Percentiles rank a stretch among this genome's conserved stretches.
Evolutionary conservation across 2,329 filamentous ascomycete genomes (phyloP).

Genomic region (Falciphora oryzae): DNA sequence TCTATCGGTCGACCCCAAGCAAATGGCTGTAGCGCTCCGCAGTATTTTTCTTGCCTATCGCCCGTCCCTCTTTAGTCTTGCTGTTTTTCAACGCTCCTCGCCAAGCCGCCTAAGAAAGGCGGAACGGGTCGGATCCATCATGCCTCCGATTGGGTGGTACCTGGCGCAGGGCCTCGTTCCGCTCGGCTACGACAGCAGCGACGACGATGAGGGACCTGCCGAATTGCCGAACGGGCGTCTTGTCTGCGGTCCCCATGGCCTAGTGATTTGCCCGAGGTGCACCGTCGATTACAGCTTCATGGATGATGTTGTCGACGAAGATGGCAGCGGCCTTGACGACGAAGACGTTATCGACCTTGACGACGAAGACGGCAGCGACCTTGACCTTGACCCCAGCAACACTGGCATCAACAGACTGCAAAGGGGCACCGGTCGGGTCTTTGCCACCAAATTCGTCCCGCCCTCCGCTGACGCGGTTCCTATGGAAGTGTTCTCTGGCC

Average conservation of each 20-base stretch:
- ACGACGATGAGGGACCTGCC: constrained; percentile 28
- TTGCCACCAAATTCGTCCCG: constrained; percentile 27
- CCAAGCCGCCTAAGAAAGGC: too few species aligned
- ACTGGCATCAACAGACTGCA: background rate
- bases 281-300: constrained; percentile 31
- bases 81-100: constrained; percentile 1
- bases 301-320: constrained; percentile 15
- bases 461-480: constrained; percentile 18
- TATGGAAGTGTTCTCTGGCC: constrained; percentile 22
- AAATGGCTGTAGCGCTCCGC: too few species aligned
- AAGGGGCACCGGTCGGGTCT: constrained; percentile 26
- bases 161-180: constrained; percentile 22
- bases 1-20: too few species aligned
- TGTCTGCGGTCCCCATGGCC: constrained; percentile 28
- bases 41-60: background rate
- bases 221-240: constrained; percentile 29
- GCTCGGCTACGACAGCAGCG: constrained; percentile 21
- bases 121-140: constrained; percentile 1
- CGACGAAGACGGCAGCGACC: background rate
- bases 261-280: constrained; percentile 27
- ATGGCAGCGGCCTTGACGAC: background rate
- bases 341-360: background rate
- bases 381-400: too few species aligned
- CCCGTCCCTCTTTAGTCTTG: background rate
- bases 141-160: constrained; percentile 24